A percentile compares a stretch with the other conserved stretches of the same genome.
Conservation (phyloP, 148 eudicot species). For the Silene latifolia region DNA sequence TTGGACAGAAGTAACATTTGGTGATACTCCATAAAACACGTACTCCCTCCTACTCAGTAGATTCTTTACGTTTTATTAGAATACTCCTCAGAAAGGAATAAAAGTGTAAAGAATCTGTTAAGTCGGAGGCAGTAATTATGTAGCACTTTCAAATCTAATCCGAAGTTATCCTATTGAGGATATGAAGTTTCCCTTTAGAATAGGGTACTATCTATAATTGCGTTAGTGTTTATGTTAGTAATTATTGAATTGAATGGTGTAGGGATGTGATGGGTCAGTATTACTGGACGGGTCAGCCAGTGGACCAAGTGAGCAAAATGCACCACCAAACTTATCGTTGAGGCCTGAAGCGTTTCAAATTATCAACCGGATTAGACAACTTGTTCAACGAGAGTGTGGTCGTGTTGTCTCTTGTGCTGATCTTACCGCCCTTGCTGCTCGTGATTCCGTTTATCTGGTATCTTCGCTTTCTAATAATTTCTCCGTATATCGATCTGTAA, state of each 20-base stretch:
- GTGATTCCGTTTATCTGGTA: constrained; percentile 39
- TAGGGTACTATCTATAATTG: background rate
- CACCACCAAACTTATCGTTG: constrained; percentile 38
- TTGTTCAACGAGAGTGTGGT: constrained; percentile 38
- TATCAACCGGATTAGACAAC: constrained; percentile 32
- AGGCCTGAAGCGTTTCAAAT: constrained; percentile 35
- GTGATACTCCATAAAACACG: no score
- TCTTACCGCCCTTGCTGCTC: constrained; percentile 49
- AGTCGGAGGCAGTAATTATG: no score
- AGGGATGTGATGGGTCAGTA: constrained; percentile 59
- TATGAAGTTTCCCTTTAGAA: no score
- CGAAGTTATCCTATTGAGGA: no score
- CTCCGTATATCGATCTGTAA: no score
- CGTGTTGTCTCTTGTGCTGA: constrained; percentile 47
- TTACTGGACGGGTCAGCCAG: constrained; percentile 44
- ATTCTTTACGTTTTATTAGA: no score
- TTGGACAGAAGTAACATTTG: no score
- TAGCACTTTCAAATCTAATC: no score
- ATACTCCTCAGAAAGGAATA: no score
- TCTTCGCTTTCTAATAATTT: no score
- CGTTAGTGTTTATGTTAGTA: background rate
- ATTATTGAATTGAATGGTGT: background rate
- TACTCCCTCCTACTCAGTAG: no score
- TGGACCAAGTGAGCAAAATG: constrained; percentile 39
- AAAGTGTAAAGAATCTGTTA: no score